Evolutionary conservation across 2,329 filamentous ascomycete genomes (phyloP).

Genomic region (Xylariaceae sp.): DNA sequence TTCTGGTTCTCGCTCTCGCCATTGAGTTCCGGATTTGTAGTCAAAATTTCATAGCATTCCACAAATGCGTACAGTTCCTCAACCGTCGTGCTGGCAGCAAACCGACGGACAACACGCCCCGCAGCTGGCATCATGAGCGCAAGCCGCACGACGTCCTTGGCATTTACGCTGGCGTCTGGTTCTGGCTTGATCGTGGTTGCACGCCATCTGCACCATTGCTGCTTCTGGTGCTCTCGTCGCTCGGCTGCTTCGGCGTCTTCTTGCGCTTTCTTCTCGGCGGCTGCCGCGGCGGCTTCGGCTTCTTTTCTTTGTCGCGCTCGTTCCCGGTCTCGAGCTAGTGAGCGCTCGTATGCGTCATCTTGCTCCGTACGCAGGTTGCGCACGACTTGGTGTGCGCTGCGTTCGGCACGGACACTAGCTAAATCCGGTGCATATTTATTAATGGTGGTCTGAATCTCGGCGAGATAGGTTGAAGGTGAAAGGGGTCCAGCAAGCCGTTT

Average conservation of each 20-base stretch:
- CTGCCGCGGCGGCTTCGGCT: conserved; percentile 72
- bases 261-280: conserved; percentile 66
- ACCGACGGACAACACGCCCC: conserved; percentile 78
- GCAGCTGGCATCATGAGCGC: conserved; percentile 70
- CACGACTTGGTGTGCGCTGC: conserved; percentile 81
- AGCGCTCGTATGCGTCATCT: conserved; percentile 91
- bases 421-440: conserved; percentile 78
- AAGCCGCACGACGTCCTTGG: conserved; percentile 74
- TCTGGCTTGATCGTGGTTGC: conserved; percentile 70
- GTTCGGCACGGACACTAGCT: conserved; percentile 73
- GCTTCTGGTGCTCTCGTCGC: conserved; percentile 50
- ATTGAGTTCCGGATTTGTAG: conserved; percentile 45
- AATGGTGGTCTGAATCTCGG: conserved; percentile 76
- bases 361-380: conserved; percentile 84
- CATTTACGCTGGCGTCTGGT: conserved; percentile 57
- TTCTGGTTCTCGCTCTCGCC: conserved; percentile 33
- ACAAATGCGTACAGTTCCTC: conserved; percentile 97
- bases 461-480: conserved; percentile 71
- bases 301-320: conserved; percentile 78
- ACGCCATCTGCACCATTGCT: conserved; percentile 84
- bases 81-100: conserved; percentile 70
- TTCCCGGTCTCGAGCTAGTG: conserved; percentile 85
- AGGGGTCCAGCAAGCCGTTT: conserved; percentile 78
- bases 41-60: conserved; percentile 75
- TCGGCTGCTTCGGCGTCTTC: conserved; percentile 67